Percentiles rank a stretch among this genome's conserved stretches.
phyloP scores from a whole-genome alignment of 139 green algal genomes.

The Volvox reticuliferus region DNA sequence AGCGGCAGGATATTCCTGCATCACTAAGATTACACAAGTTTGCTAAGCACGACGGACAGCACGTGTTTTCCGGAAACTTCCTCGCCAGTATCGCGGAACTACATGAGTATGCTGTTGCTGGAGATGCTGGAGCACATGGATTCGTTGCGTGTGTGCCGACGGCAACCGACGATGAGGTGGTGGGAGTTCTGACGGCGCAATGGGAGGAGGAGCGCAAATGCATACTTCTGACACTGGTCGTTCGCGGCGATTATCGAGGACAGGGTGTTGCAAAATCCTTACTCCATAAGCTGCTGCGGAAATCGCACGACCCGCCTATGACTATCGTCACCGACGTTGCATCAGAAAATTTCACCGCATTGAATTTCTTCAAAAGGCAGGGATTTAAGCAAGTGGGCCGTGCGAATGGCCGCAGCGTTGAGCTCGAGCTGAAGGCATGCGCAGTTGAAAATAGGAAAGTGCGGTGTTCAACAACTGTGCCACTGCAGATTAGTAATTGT shows the following conservation, averaged over 20 bases:
- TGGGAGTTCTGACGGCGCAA: conserved; percentile 20
- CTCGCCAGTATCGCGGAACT: background rate
- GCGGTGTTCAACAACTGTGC: too few species aligned
- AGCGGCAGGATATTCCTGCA: background rate
- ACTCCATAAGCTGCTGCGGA: background rate
- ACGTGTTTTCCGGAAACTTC: background rate
- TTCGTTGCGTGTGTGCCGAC: background rate
- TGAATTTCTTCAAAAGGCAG: conserved; percentile 25
- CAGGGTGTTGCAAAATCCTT: background rate
- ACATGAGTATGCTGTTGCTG: background rate
- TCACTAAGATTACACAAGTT: conserved; percentile 4
- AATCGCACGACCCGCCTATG: background rate
- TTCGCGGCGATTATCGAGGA: background rate
- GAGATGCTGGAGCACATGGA: background rate
- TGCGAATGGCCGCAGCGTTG: background rate
- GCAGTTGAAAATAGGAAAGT: background rate
- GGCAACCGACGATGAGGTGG: background rate
- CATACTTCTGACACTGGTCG: background rate
- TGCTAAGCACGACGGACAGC: conserved; percentile 19
- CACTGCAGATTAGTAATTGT: too few species aligned
- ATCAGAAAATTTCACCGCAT: background rate
- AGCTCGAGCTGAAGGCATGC: background rate
- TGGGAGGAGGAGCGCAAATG: background rate
- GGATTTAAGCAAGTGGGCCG: conserved; percentile 18
- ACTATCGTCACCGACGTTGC: conserved; percentile 18